Percentiles rank a stretch among this genome's conserved stretches.
phyloP scores from a whole-genome alignment of 225 moss, liverwort and hornwort genomes.

The Marchantia paleacea region DNA sequence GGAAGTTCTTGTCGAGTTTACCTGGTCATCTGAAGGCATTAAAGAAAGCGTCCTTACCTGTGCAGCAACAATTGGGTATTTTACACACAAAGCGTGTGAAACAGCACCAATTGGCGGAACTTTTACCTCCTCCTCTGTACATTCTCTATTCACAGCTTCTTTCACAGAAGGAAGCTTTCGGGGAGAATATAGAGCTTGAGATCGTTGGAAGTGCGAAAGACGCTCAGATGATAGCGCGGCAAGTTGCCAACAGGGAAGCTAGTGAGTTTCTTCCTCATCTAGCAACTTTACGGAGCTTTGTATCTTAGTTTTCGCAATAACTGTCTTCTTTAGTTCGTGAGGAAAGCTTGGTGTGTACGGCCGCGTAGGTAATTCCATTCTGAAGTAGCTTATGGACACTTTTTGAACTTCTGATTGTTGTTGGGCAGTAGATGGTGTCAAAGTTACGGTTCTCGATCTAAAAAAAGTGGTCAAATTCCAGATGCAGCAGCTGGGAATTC shows the following conservation, averaged over 20 bases:
- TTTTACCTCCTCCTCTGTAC: constrained; percentile 82
- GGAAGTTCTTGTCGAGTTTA: constrained; percentile 82
- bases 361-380: no score
- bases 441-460: background rate
- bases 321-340: no score
- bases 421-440: background rate
- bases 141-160: constrained; percentile 76
- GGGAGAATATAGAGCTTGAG: constrained; percentile 84
- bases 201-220: constrained; percentile 94
- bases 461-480: constrained; percentile 23
- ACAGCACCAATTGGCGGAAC: constrained; percentile 91
- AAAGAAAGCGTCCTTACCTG: constrained; percentile 94
- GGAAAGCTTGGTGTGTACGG: no score
- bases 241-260: constrained; percentile 72
- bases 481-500: constrained; percentile 50
- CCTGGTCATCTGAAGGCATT: constrained; percentile 81
- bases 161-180: constrained; percentile 89
- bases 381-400: no score
- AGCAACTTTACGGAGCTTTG: background rate
- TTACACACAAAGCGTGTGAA: constrained; percentile 87
- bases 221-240: constrained; percentile 80
- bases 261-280: constrained; percentile 45
- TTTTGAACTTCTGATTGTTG: background rate
- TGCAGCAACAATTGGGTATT: constrained; percentile 87
- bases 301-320: no score